phyloP scores from a whole-genome alignment of 2,329 filamentous ascomycete genomes.

The Fusarium caatingaense region DNA sequence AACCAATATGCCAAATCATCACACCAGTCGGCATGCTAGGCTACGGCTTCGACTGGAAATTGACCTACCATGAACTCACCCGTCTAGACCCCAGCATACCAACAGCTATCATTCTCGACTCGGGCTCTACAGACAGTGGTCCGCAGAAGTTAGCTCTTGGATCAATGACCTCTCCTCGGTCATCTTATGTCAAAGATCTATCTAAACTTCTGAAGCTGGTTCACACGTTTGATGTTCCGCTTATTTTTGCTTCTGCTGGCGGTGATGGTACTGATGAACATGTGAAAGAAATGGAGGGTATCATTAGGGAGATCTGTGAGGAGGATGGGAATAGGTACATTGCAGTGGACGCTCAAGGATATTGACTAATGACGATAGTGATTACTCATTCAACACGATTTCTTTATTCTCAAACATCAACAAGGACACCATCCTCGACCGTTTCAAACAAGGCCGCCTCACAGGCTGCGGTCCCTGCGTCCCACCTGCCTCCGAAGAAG shows the following conservation, averaged over 20 bases:
- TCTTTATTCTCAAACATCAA: slow-evolving; percentile 55
- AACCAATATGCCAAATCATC: slow-evolving; percentile 49
- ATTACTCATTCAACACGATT: slow-evolving; percentile 48
- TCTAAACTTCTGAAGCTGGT: slow-evolving; percentile 52
- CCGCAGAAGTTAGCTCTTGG: slow-evolving; percentile 57
- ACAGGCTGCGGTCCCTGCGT: slow-evolving; percentile 56
- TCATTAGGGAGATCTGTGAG: slow-evolving; percentile 47
- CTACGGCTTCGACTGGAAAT: slow-evolving; percentile 57
- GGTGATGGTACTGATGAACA: slow-evolving; percentile 61
- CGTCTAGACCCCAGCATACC: slow-evolving; percentile 46
- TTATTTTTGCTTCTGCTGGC: slow-evolving; percentile 59
- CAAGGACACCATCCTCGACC: slow-evolving; percentile 49
- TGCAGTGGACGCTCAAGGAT: rapidly evolving
- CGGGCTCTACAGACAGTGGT: slow-evolving; percentile 52
- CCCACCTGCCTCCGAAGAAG: slow-evolving; percentile 51
- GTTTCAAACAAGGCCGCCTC: slow-evolving; percentile 47
- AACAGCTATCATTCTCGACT: slow-evolving; percentile 52
- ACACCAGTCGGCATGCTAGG: slow-evolving; percentile 63
- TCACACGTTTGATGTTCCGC: slow-evolving; percentile 49
- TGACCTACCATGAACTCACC: slow-evolving; percentile 43
- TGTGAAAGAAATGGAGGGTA: slow-evolving; percentile 54
- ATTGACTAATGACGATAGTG: slow-evolving; percentile 1
- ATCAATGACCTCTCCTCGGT: slow-evolving; percentile 53
- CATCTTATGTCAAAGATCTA: slow-evolving; percentile 57
- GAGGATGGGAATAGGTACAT: slow-evolving; percentile 5